phyloP scores from a whole-genome alignment of 768 basidiomycete genomes.

The Termitomyces sp. region DNA sequence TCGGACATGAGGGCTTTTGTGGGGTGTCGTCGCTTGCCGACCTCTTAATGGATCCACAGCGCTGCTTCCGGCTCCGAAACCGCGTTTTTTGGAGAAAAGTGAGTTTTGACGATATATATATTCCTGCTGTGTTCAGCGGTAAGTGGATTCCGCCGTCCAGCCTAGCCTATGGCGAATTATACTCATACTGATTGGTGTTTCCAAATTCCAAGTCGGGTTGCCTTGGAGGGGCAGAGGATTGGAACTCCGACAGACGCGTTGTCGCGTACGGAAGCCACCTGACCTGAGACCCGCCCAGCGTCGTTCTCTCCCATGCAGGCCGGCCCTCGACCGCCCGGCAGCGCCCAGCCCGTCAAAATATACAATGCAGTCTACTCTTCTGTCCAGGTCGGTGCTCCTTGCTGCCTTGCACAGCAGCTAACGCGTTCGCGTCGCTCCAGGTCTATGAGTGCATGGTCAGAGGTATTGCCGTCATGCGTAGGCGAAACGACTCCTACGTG shows the following conservation, averaged over 20 bases:
- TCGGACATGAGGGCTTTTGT: constrained; percentile 23
- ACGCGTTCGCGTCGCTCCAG: constrained; percentile 38
- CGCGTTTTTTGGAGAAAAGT: not conserved
- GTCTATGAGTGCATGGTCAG: constrained; percentile 98
- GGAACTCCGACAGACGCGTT: constrained; percentile 32
- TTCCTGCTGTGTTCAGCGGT: not conserved
- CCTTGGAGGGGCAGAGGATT: not conserved
- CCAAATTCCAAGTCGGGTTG: not conserved
- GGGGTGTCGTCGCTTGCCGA: not conserved
- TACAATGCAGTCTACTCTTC: constrained; percentile 93
- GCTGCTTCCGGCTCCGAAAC: not conserved
- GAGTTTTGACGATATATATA: not conserved
- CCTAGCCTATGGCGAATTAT: not conserved
- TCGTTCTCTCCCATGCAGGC: constrained; percentile 38
- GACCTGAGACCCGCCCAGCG: constrained; percentile 22
- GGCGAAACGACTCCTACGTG: constrained; percentile 90
- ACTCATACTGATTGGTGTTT: not conserved
- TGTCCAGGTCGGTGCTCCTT: constrained; percentile 52
- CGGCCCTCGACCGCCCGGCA: constrained; percentile 34
- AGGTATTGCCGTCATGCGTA: constrained; percentile 97
- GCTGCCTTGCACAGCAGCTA: constrained; percentile 23
- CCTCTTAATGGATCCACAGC: not conserved
- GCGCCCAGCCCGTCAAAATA: constrained; percentile 63
- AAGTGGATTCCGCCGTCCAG: not conserved
- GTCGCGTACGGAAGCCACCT: constrained; percentile 31